Evolutionary conservation across 768 basidiomycete species (phyloP), one percentile per base, ranked within the genome.

Genomic region (Boletus rufocinnamomeus): DNA sequence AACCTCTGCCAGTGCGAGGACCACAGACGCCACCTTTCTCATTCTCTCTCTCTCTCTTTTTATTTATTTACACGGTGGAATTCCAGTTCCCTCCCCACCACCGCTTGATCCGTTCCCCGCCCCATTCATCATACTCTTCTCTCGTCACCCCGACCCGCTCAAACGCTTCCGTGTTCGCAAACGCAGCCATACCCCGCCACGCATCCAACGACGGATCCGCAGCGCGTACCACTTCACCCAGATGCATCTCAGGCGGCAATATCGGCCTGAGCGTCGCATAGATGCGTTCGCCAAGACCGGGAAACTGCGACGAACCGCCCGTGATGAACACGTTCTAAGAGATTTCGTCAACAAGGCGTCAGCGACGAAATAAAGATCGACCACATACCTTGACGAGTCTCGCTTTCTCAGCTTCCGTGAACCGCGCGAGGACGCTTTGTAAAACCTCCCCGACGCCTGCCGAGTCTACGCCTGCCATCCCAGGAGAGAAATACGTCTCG

Each of bases 71-170:
- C 52, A 58, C 51, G 1, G 60, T 25, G 0, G 53, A 64, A 67
- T 91, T 91, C 87, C 88, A 91, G 70, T 98, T 98, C 8, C 95
- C 88, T 70, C 93, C 93, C 84, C 89, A 92, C 89, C 97, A 97
- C 69, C 82, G 82, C 72, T 88, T 91, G 58, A 95, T 79, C 59
- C 92, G 82, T 72, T 97, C 95, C 2, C 84, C 85, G 0, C 97
- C 96, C 74, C 85, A 83, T 71, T 99, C 97, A 9, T 93, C 86
- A 63, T 98, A 99, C 70, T 98, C 92, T 6, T 81, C 84, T 64
- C 78, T 80, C 17, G 88, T 91, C 40, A 96, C 82, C 3, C 83
- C 80, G 1, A 84, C 81, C 34, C 69, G 70, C 46, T 64, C 57
- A 65, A 89, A 87, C 57, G 80, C 83, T 0, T 77, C 74, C n/a